phyloP scores from a whole-genome alignment of 2,329 filamentous ascomycete genomes.

The Sclerotinia minor region DNA sequence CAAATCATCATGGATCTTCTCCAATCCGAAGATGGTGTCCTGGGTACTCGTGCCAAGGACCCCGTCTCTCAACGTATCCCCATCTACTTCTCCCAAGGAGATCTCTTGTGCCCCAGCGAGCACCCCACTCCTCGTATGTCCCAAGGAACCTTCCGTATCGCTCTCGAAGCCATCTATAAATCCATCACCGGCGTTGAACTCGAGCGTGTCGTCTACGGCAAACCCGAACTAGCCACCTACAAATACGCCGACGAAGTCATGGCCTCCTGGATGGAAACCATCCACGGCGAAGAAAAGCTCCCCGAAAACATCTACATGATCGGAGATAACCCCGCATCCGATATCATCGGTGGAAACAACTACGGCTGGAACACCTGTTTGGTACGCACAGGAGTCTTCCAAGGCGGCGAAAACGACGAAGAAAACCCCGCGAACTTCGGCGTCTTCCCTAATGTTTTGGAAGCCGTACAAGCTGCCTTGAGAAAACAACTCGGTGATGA shows the following conservation, averaged over 20 bases:
- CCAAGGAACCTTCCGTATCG: slow-evolving; percentile 73
- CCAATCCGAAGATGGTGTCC: slow-evolving; percentile 64
- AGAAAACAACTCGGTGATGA: slow-evolving; percentile 70
- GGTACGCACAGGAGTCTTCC: slow-evolving; percentile 67
- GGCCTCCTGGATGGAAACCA: slow-evolving; percentile 71
- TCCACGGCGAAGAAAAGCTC: slow-evolving; percentile 60
- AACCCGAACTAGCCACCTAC: slow-evolving; percentile 74
- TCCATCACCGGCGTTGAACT: slow-evolving; percentile 68
- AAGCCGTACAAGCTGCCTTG: slow-evolving; percentile 67
- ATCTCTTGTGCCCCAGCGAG: slow-evolving; percentile 64
- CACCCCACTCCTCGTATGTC: slow-evolving; percentile 69
- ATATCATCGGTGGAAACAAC: slow-evolving; percentile 76
- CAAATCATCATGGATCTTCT: slow-evolving; percentile 76
- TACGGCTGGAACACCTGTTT: slow-evolving; percentile 81
- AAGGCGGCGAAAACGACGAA: slow-evolving; percentile 70
- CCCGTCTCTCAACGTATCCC: slow-evolving; percentile 66
- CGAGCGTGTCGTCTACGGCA: slow-evolving; percentile 75
- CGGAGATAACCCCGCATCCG: slow-evolving; percentile 71
- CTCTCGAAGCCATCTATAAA: slow-evolving; percentile 72
- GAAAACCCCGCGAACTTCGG: slow-evolving; percentile 77
- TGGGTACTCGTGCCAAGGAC: slow-evolving; percentile 65
- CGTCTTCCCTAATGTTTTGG: slow-evolving; percentile 71
- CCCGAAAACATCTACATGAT: slow-evolving; percentile 71
- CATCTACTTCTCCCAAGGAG: slow-evolving; percentile 71
- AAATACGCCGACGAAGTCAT: slow-evolving; percentile 76